These are phyloP conservation scores for Leishmania aethiopica DNA, from an alignment of 208 protist species.

Conservation along the genomic window DNA sequence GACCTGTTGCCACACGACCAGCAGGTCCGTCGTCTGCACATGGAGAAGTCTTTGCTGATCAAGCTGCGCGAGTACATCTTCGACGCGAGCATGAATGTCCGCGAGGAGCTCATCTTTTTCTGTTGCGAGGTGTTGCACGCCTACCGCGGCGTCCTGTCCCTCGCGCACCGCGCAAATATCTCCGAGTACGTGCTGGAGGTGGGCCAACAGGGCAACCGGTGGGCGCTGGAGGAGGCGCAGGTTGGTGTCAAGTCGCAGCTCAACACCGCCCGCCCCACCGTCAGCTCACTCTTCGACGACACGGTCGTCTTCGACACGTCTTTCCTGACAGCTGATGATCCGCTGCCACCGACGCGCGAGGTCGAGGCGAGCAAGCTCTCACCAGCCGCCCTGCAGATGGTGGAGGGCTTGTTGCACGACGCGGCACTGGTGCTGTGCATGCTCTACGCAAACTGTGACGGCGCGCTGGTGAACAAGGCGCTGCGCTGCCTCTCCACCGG, in stretches of 20 bases:
- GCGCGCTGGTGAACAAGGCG: constrained; percentile 55
- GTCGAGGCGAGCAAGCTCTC: constrained; percentile 27
- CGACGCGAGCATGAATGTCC: constrained; percentile 87
- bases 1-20: constrained; percentile 57
- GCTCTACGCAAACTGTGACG: constrained; percentile 73
- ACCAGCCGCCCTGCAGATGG: constrained; percentile 35
- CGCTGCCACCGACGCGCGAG: constrained; percentile 32
- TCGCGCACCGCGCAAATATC: constrained; percentile 31
- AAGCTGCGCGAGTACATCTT: constrained; percentile 76
- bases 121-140: constrained; percentile 71
- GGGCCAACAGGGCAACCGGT: constrained; percentile 42
- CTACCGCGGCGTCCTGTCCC: constrained; percentile 49
- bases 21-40: constrained; percentile 75
- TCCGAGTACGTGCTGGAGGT: constrained; percentile 58
- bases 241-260: constrained; percentile 82
- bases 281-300: constrained; percentile 78
- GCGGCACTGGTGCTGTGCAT: constrained; percentile 75
- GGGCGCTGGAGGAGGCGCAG: constrained; percentile 72
- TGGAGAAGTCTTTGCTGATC: constrained; percentile 88
- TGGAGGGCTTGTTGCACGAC: constrained; percentile 81
- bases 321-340: constrained; percentile 55
- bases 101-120: constrained; percentile 89
- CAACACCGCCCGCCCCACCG: constrained; percentile 73
- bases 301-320: constrained; percentile 66
- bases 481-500: constrained; percentile 48